phyloP scores from a whole-genome alignment of 768 basidiomycete genomes.

The Mycena haematopus region DNA sequence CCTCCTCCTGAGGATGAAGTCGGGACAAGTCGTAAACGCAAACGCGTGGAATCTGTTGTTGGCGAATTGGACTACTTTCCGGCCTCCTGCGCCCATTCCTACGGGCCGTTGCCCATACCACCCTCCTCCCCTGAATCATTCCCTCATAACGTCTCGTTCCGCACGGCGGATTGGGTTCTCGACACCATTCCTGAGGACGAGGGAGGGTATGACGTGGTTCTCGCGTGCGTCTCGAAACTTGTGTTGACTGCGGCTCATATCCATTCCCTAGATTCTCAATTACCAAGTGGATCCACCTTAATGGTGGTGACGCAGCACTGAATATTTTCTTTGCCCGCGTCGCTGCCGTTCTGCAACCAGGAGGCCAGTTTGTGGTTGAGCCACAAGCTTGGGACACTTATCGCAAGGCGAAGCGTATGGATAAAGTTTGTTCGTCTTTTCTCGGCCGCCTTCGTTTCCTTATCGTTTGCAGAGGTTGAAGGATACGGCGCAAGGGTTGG shows the following conservation, averaged over 20 bases:
- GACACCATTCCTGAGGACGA: constrained; percentile 60
- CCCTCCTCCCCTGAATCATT: constrained; percentile 50
- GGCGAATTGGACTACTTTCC: constrained; percentile 68
- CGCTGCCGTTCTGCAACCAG: constrained; percentile 58
- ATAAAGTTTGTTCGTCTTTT: constrained; percentile 47
- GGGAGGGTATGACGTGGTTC: constrained; percentile 74
- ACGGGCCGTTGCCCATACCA: constrained; percentile 78
- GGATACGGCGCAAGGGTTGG: constrained; percentile 62
- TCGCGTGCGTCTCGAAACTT: constrained; percentile 63
- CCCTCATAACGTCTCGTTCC: constrained; percentile 81
- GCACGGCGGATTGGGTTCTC: constrained; percentile 76
- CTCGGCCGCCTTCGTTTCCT: constrained; percentile 1
- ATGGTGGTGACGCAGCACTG: constrained; percentile 79
- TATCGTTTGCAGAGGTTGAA: constrained; percentile 51
- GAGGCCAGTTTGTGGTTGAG: constrained; percentile 79
- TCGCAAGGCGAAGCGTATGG: constrained; percentile 74
- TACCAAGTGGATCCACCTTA: constrained; percentile 92
- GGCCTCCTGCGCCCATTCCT: constrained; percentile 73
- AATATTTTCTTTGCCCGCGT: constrained; percentile 69
- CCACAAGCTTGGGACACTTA: constrained; percentile 90
- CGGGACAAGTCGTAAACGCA: constrained; percentile 34
- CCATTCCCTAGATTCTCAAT: constrained; percentile 69
- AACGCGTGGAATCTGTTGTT: constrained; percentile 23
- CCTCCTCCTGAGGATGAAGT: constrained; percentile 36
- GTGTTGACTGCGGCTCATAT: background rate